Evolutionary conservation across 2,329 filamentous ascomycete species (phyloP).

Genomic region (Colletotrichum truncatum): DNA sequence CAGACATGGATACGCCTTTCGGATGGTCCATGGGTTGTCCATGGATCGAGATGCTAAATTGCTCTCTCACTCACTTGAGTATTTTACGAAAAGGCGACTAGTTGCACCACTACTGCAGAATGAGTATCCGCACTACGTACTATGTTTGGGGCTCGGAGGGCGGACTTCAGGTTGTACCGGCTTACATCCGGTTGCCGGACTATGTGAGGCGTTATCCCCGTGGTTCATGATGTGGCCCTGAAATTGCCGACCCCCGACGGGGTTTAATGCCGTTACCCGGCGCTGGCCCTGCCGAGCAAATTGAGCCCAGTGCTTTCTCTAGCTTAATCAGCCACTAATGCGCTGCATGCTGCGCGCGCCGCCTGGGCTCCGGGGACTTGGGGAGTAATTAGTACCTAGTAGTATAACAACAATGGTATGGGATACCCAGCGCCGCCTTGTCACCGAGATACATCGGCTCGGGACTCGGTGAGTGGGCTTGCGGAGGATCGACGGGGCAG

Average conservation of each 20-base stretch:
- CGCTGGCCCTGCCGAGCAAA: background rate
- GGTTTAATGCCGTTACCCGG: constrained; percentile 2
- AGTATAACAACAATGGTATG: no score
- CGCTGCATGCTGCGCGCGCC: constrained; percentile 14
- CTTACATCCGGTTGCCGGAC: constrained; percentile 21
- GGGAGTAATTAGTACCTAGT: no score
- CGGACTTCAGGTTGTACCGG: constrained; percentile 19
- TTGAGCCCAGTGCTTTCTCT: background rate
- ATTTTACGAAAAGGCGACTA: no score
- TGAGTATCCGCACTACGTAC: no score
- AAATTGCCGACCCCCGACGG: constrained; percentile 1
- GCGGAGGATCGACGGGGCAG: constrained; percentile 28
- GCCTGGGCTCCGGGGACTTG: no score
- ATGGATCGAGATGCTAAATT: background rate
- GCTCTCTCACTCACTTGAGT: no score
- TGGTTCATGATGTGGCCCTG: background rate
- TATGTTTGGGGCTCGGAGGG: background rate
- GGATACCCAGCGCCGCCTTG: no score
- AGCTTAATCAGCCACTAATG: constrained; percentile 18
- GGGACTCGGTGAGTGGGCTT: constrained; percentile 17
- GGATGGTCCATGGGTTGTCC: background rate
- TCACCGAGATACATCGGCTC: constrained; percentile 27
- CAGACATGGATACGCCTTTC: constrained; percentile 18
- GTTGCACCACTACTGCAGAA: no score
- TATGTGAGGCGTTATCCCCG: constrained; percentile 8